Evolutionary conservation across 176 grass and related monocot species (phyloP).

Genomic region (Aegilops tauschii): DNA sequence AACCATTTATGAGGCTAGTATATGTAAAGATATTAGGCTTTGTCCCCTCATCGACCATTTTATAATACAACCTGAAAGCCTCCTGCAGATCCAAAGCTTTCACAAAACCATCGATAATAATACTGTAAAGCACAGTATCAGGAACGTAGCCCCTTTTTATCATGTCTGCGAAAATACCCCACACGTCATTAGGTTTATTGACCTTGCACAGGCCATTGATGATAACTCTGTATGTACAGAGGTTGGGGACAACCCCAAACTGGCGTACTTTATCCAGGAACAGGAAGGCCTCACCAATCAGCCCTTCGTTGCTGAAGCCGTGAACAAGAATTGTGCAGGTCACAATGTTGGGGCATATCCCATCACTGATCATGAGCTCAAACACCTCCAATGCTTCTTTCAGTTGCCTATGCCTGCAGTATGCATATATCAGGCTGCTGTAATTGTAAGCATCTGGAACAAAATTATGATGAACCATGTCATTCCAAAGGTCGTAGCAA

Average conservation of each 20-base stretch:
- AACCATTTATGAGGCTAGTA: slow-evolving; percentile 54
- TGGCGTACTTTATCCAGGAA: slow-evolving; percentile 54
- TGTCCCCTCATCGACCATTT: slow-evolving; percentile 43
- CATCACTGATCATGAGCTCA: slow-evolving; percentile 58
- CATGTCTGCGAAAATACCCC: slow-evolving; percentile 58
- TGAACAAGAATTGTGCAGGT: slow-evolving; percentile 72
- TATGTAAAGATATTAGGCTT: slow-evolving; percentile 51
- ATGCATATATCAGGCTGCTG: slow-evolving; percentile 62
- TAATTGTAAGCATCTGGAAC: slow-evolving; percentile 57
- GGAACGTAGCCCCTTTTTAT: slow-evolving; percentile 64
- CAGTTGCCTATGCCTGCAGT: slow-evolving; percentile 51
- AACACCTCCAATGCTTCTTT: slow-evolving; percentile 53
- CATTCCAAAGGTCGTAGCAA: slow-evolving; percentile 44
- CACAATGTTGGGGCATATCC: slow-evolving; percentile 54
- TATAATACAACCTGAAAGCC: slow-evolving; percentile 42
- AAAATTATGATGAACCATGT: slow-evolving; percentile 48
- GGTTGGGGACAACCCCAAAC: slow-evolving; percentile 55
- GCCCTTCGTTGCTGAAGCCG: slow-evolving; percentile 46
- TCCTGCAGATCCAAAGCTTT: slow-evolving; percentile 61
- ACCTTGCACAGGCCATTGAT: slow-evolving; percentile 64
- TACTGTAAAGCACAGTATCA: slow-evolving; percentile 64
- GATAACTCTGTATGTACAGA: slow-evolving; percentile 60
- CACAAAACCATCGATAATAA: slow-evolving; percentile 60
- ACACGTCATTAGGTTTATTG: slow-evolving; percentile 38
- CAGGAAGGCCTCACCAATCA: slow-evolving; percentile 51